A percentile compares a stretch with the other conserved stretches of the same genome.
These are phyloP conservation scores for Rhytidiadelphus loreus DNA, from an alignment of 225 moss, liverwort and hornwort genomes.

Conservation along the genomic window DNA sequence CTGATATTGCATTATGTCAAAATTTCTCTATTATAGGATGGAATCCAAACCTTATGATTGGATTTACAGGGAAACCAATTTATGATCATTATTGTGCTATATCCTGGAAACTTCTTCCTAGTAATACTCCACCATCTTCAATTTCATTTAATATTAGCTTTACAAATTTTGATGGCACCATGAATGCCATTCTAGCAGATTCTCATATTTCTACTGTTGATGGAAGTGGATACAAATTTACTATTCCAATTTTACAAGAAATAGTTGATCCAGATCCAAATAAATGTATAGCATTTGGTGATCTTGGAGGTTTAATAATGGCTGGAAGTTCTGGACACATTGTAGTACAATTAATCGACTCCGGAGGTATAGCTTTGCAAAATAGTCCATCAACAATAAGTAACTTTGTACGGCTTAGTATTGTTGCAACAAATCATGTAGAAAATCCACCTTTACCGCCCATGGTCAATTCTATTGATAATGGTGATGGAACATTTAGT, in stretches of 20 bases:
- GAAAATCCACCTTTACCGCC: constrained; percentile 18
- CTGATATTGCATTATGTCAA: not conserved
- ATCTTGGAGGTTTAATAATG: constrained; percentile 40
- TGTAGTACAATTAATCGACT: constrained; percentile 29
- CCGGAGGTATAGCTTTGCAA: constrained; percentile 12
- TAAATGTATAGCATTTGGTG: constrained; percentile 38
- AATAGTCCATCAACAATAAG: constrained; percentile 21
- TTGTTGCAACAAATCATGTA: constrained; percentile 5
- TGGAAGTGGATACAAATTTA: constrained; percentile 13
- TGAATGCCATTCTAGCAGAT: not conserved
- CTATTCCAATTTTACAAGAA: constrained; percentile 6
- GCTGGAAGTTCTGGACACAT: constrained; percentile 26
- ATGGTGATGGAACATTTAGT: constrained; percentile 41
- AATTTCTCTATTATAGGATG: not conserved
- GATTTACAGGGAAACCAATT: constrained; percentile 6
- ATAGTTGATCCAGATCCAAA: constrained; percentile 3
- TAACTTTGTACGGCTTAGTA: constrained; percentile 21
- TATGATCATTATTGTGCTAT: constrained; percentile 15
- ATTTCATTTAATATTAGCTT: constrained; percentile 13
- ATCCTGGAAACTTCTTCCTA: constrained; percentile 15
- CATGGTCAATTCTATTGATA: constrained; percentile 7
- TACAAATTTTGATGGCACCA: not conserved
- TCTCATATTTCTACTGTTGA: not conserved
- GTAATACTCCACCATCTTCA: not conserved
- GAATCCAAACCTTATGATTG: constrained; percentile 9